phyloP scores from a whole-genome alignment of 2,329 filamentous ascomycete species.

The Boeremia exigua region DNA sequence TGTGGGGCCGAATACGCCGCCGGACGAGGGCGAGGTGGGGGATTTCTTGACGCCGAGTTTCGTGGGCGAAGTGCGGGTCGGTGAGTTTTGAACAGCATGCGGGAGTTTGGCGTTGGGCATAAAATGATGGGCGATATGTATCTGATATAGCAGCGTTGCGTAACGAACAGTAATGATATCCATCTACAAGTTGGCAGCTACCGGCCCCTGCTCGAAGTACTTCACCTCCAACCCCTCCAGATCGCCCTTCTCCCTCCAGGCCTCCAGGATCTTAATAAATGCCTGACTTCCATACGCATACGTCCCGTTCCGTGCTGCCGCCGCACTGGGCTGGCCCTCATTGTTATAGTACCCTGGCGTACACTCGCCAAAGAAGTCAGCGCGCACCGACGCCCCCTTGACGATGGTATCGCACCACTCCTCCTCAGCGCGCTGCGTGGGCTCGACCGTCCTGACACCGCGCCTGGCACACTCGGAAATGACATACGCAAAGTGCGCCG shows the following conservation, averaged over 20 bases:
- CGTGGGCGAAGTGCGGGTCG: conserved; percentile 27
- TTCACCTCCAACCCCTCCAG: conserved; percentile 40
- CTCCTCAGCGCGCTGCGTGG: conserved; percentile 55
- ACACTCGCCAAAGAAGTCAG: conserved; percentile 53
- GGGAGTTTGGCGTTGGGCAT: neutral
- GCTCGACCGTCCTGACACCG: conserved; percentile 50
- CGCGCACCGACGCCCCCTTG: conserved; percentile 50
- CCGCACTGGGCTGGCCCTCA: conserved; percentile 23
- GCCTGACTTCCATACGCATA: conserved; percentile 41
- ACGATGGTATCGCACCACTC: conserved; percentile 54
- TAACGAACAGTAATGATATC: too few species aligned
- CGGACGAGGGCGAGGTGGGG: conserved; percentile 28
- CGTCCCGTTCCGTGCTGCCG: conserved; percentile 31
- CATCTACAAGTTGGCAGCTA: too few species aligned
- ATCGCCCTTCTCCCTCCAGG: conserved; percentile 38
- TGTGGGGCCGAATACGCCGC: conserved; percentile 29
- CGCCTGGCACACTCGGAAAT: conserved; percentile 45
- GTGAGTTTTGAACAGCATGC: conserved; percentile 5
- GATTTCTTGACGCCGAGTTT: conserved; percentile 25
- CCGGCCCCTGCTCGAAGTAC: neutral
- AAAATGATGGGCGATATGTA: too few species aligned
- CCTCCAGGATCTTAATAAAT: conserved; percentile 39
- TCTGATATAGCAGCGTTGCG: too few species aligned
- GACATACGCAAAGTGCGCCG: conserved; percentile 55
- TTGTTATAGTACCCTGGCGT: conserved; percentile 62